Conservation (phyloP, 2,329 filamentous ascomycete genomes). For the Colletotrichum sojae region DNA sequence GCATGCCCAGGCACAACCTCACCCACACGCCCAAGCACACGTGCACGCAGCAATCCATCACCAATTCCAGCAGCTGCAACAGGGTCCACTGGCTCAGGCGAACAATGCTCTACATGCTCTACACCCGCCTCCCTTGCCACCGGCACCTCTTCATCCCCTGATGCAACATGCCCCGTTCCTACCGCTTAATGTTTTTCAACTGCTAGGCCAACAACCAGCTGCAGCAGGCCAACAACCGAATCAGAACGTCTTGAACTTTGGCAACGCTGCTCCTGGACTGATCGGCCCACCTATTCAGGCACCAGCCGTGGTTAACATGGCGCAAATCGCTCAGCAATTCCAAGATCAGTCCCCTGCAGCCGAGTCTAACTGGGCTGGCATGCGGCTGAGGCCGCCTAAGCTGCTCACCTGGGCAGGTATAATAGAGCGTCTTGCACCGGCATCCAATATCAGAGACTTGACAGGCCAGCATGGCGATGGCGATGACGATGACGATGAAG, state of each 20-base stretch:
- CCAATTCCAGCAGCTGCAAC: background rate
- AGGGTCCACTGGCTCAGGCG: conserved; percentile 3
- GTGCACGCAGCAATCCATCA: conserved; percentile 16
- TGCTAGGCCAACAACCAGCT: background rate
- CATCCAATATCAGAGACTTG: conserved; percentile 49
- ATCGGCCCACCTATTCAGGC: conserved; percentile 5
- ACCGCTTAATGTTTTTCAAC: background rate
- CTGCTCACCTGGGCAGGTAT: conserved; percentile 58
- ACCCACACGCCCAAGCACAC: conserved; percentile 16
- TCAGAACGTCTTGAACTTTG: background rate
- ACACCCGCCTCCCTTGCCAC: conserved; percentile 29
- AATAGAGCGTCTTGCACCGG: conserved; percentile 59
- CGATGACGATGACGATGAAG: background rate
- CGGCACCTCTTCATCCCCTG: conserved; percentile 17
- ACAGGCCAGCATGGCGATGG: conserved; percentile 4
- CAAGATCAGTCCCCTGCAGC: conserved; percentile 2
- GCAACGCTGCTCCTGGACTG: conserved; percentile 7
- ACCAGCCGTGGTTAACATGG: conserved; percentile 9
- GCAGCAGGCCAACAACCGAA: background rate
- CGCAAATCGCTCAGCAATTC: background rate
- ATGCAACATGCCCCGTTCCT: background rate
- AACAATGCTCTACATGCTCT: background rate
- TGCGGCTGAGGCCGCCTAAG: conserved; percentile 44
- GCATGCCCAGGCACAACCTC: conserved; percentile 41
- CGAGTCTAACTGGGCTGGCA: conserved; percentile 13